phyloP scores from a whole-genome alignment of 805 yeast species.

The Ogataea saltuana region DNA sequence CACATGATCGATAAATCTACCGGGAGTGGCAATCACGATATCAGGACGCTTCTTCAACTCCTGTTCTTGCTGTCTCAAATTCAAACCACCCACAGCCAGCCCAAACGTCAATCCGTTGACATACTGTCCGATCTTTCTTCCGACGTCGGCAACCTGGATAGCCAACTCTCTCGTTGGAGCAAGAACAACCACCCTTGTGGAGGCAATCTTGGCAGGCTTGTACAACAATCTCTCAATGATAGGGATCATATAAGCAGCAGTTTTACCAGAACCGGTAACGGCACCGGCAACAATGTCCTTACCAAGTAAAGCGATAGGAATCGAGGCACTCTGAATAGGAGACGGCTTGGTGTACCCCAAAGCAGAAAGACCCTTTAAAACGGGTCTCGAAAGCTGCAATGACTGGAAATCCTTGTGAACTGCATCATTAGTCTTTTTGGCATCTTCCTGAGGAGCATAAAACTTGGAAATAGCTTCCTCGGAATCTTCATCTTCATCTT shows the following conservation, averaged over 20 bases:
- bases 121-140: constrained; percentile 76
- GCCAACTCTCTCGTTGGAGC: constrained; percentile 98
- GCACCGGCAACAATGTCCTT: constrained; percentile 99
- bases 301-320: constrained; percentile 91
- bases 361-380: constrained; percentile 76
- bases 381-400: constrained; percentile 84
- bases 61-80: constrained; percentile 92
- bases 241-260: constrained; percentile 97
- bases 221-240: constrained; percentile 88
- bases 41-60: constrained; percentile 92
- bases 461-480: constrained; percentile 82
- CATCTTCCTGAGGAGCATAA: constrained; percentile 62
- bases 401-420: constrained; percentile 70
- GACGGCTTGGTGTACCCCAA: constrained; percentile 88
- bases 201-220: constrained; percentile 81
- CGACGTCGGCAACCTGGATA: constrained; percentile 93
- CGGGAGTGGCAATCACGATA: constrained; percentile 96
- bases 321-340: constrained; percentile 90
- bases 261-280: constrained; percentile 98
- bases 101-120: constrained; percentile 82
- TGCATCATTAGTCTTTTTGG: constrained; percentile 41
- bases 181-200: constrained; percentile 87
- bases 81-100: constrained; percentile 97
- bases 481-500: constrained; percentile 54
- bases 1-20: constrained; percentile 96